These are phyloP conservation scores for Hibiscus syriacus DNA, from an alignment of 345 rosid genomes.

Conservation along the genomic window DNA sequence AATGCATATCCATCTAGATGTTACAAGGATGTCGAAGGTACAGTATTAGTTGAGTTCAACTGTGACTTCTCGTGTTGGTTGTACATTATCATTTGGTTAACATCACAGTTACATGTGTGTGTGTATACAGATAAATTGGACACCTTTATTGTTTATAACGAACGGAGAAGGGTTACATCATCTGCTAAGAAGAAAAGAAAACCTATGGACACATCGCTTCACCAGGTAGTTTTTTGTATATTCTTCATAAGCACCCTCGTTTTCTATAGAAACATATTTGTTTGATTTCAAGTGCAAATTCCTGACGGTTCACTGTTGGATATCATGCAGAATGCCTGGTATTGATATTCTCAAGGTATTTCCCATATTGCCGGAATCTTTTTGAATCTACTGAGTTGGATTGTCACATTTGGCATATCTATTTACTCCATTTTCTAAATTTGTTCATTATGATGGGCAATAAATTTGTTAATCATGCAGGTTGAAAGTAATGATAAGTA, in stretches of 20 bases:
- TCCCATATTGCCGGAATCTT: neutral
- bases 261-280: neutral
- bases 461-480: conserved; percentile 20
- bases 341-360: conserved; percentile 69
- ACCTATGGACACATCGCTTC: conserved; percentile 48
- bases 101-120: conserved; percentile 5
- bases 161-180: conserved; percentile 82
- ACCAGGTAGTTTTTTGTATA: conserved; percentile 51
- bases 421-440: neutral
- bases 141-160: conserved; percentile 73
- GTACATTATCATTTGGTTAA: conserved; percentile 5
- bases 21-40: conserved; percentile 74
- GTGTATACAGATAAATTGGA: conserved; percentile 52
- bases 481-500: conserved; percentile 59
- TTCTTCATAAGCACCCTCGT: neutral
- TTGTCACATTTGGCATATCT: no score
- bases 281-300: conserved; percentile 44
- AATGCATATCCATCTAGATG: conserved; percentile 56
- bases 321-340: conserved; percentile 69
- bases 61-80: neutral
- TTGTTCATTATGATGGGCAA: no score
- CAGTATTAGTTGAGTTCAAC: neutral
- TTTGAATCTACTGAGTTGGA: no score
- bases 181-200: conserved; percentile 89
- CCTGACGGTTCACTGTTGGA: conserved; percentile 86